A percentile compares a stretch with the other conserved stretches of the same genome.
Evolutionary conservation across 805 yeast genomes (phyloP).

Genomic region (Wickerhamiella cacticola): DNA sequence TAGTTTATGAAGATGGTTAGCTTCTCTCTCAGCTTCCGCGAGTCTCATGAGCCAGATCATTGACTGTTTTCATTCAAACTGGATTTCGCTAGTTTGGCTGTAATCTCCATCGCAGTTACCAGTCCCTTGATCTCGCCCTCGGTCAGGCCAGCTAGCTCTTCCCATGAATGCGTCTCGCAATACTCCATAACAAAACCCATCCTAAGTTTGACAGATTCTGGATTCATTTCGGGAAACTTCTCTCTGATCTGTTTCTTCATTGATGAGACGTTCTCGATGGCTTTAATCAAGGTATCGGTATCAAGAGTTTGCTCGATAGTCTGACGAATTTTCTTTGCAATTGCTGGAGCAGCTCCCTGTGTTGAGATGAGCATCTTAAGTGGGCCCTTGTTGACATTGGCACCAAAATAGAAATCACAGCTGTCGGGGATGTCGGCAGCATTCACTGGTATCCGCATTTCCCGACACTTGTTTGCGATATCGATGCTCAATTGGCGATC

Average conservation of each 20-base stretch:
- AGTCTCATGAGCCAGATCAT: no score
- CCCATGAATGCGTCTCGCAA: constrained; percentile 48
- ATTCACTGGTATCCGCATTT: constrained; percentile 46
- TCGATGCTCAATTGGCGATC: constrained; percentile 47
- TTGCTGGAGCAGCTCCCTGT: constrained; percentile 69
- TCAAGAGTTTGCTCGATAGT: constrained; percentile 37
- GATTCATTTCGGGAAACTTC: constrained; percentile 21
- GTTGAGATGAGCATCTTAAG: constrained; percentile 74
- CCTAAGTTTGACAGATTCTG: constrained; percentile 37
- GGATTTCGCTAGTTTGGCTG: background rate
- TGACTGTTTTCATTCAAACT: background rate
- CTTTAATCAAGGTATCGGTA: constrained; percentile 37
- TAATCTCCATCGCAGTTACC: constrained; percentile 4
- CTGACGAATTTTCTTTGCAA: constrained; percentile 51
- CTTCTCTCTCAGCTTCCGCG: no score
- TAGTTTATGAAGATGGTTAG: no score
- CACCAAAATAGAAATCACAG: constrained; percentile 80
- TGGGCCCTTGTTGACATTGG: constrained; percentile 59
- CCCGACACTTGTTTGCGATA: constrained; percentile 43
- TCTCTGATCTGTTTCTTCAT: constrained; percentile 42
- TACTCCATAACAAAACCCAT: constrained; percentile 61
- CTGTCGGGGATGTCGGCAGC: constrained; percentile 75
- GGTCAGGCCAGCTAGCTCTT: constrained; percentile 42
- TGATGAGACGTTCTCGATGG: constrained; percentile 47
- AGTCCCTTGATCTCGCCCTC: constrained; percentile 13